Conservation (phyloP, 164 flowering plant species). For the Platanus orientalis region DNA sequence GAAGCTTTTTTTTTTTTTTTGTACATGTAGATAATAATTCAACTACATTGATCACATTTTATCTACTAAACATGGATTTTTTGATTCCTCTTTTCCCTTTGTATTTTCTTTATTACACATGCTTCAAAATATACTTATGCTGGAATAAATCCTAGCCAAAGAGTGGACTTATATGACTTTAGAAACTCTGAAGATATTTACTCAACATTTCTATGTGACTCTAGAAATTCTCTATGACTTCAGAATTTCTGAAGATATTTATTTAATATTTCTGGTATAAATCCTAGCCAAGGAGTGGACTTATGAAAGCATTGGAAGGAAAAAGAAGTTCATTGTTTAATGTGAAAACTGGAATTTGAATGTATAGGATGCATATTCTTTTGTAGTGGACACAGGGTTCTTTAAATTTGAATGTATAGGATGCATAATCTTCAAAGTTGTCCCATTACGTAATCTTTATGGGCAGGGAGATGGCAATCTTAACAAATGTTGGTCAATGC, state of each 20-base stretch:
- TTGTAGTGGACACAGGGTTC: no score
- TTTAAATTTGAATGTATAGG: not conserved
- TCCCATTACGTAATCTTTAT: not conserved
- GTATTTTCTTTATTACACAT: no score
- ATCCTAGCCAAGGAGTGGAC: not conserved
- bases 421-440: not conserved
- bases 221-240: not conserved
- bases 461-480: slow-evolving; percentile 47
- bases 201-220: no score
- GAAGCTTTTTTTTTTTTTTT: no score
- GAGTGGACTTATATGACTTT: not conserved
- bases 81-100: no score
- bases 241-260: not conserved
- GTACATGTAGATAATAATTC: no score
- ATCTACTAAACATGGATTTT: no score
- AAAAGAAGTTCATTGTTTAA: not conserved
- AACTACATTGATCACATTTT: no score
- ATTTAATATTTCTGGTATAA: not conserved
- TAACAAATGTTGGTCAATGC: slow-evolving; percentile 68
- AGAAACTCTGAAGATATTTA: not conserved
- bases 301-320: not conserved
- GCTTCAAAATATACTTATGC: no score
- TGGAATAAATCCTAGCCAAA: no score
- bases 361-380: not conserved
- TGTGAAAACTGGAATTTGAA: not conserved